phyloP scores from a whole-genome alignment of 2,329 filamentous ascomycete genomes.

The Penicillium sp. region DNA sequence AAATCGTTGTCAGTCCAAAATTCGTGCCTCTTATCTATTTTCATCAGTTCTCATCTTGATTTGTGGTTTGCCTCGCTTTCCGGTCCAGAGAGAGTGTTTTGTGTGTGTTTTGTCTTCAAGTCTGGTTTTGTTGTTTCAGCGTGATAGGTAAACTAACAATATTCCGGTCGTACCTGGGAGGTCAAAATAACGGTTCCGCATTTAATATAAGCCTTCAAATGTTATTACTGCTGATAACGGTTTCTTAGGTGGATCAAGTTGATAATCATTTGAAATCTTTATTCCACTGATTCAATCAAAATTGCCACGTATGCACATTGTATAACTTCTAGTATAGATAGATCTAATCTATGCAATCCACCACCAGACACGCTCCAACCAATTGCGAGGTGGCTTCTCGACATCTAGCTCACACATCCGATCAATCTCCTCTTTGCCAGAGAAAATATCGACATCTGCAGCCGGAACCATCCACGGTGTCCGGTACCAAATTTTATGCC shows the following conservation, averaged over 20 bases:
- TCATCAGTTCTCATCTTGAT: no score
- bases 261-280: no score
- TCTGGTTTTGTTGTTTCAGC: no score
- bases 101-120: no score
- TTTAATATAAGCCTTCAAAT: not conserved
- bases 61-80: no score
- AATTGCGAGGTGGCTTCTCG: constrained; percentile 42
- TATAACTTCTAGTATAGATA: no score
- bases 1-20: no score
- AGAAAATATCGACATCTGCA: constrained; percentile 46
- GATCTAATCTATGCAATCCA: constrained; percentile 41
- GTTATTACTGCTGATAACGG: not conserved
- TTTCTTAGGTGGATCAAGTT: not conserved
- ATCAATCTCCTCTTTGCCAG: constrained; percentile 48
- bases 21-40: no score
- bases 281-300: no score
- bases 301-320: no score
- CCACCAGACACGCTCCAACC: constrained; percentile 47
- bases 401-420: constrained; percentile 44
- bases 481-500: constrained; percentile 36
- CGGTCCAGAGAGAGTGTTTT: no score
- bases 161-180: not conserved
- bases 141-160: no score
- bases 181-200: not conserved
- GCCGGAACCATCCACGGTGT: constrained; percentile 34